Percentiles rank a stretch among this genome's conserved stretches.
These are phyloP conservation scores for Capsella rubella DNA, from an alignment of 441 rosid genomes.

Conservation along the genomic window DNA sequence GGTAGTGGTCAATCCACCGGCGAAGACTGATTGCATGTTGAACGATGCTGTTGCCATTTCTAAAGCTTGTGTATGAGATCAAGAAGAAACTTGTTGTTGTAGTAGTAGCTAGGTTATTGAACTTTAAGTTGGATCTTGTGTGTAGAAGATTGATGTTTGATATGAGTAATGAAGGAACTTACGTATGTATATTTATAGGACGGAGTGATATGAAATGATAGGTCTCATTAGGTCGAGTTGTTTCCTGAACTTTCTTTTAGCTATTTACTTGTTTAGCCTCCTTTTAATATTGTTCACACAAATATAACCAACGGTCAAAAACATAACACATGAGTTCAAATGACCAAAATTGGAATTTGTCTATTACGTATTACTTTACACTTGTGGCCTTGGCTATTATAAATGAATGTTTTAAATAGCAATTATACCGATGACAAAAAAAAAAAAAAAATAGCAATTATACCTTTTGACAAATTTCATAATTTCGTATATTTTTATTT, in stretches of 20 bases:
- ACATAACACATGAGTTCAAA: constrained; percentile 7
- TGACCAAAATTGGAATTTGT: neutral
- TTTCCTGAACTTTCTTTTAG: constrained; percentile 26
- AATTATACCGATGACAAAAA: no score
- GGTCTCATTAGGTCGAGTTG: constrained; percentile 23
- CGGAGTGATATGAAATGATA: constrained; percentile 21
- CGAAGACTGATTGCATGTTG: constrained; percentile 51
- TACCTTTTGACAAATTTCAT: neutral
- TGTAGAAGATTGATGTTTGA: constrained; percentile 29
- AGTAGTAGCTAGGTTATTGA: neutral
- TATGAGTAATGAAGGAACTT: constrained; percentile 7
- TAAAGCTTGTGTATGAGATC: neutral
- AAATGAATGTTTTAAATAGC: neutral
- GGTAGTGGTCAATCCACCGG: constrained; percentile 27
- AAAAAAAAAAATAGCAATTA: neutral
- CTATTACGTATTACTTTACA: neutral
- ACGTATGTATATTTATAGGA: constrained; percentile 42
- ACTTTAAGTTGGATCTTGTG: neutral
- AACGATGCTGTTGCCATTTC: constrained; percentile 52
- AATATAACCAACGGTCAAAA: constrained; percentile 21
- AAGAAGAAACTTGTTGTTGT: neutral
- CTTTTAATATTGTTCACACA: neutral
- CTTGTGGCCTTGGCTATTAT: neutral
- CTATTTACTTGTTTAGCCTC: constrained; percentile 28
- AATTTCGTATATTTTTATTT: no score